Percentiles rank a stretch among this genome's conserved stretches.
Conservation (phyloP, 176 grass and related monocot genomes). For the Avena insularis region DNA sequence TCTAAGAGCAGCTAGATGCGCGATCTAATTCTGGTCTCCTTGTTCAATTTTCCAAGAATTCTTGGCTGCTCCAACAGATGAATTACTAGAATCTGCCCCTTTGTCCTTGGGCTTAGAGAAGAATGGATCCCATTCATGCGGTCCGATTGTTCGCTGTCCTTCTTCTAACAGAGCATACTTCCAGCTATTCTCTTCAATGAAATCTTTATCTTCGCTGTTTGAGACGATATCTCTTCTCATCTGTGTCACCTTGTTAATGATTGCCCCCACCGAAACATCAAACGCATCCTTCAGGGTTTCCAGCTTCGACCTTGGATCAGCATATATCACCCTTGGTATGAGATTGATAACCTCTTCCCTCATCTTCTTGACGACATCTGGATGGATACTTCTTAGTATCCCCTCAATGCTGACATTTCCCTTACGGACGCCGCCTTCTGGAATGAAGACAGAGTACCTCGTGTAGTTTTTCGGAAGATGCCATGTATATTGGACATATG, state of each 20-base stretch:
- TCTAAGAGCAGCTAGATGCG: slow-evolving; percentile 20
- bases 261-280: slow-evolving; percentile 81
- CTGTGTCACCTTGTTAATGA: slow-evolving; percentile 81
- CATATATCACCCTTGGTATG: slow-evolving; percentile 88
- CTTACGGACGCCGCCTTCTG: slow-evolving; percentile 64
- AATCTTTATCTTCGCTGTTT: slow-evolving; percentile 71
- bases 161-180: slow-evolving; percentile 87
- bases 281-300: slow-evolving; percentile 91
- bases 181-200: slow-evolving; percentile 94
- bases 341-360: slow-evolving; percentile 93
- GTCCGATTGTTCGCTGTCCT: slow-evolving; percentile 61
- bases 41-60: slow-evolving; percentile 90
- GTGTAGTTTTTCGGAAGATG: slow-evolving; percentile 96
- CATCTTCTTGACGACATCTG: slow-evolving; percentile 62
- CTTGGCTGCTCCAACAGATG: slow-evolving; percentile 72
- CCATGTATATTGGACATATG: slow-evolving; percentile 92
- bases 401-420: slow-evolving; percentile 77
- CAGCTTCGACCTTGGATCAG: slow-evolving; percentile 87
- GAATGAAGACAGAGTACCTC: slow-evolving; percentile 91
- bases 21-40: slow-evolving; percentile 55
- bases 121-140: slow-evolving; percentile 96
- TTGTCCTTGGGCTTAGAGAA: slow-evolving; percentile 94
- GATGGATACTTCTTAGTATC: slow-evolving; percentile 67
- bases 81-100: slow-evolving; percentile 55
- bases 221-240: slow-evolving; percentile 81